Evolutionary conservation across 176 grass and related monocot species (phyloP).

Genomic region (Oryza meyeriana): DNA sequence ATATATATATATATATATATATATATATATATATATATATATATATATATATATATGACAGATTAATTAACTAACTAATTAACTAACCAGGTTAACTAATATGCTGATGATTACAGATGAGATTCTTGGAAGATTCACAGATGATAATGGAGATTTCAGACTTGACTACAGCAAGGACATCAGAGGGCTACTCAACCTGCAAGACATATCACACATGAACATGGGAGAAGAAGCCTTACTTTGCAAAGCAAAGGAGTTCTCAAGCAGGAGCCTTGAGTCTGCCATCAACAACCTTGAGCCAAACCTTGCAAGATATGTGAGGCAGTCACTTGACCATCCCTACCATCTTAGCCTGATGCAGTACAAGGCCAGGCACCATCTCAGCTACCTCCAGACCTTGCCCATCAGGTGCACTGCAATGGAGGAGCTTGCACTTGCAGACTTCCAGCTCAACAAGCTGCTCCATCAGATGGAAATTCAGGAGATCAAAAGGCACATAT

Average conservation of each 20-base stretch:
- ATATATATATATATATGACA: background rate
- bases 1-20: too few species aligned
- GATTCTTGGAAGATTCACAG: conserved; percentile 35
- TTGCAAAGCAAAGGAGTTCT: conserved; percentile 55
- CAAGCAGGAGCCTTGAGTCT: conserved; percentile 36
- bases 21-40: too few species aligned
- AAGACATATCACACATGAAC: conserved; percentile 60
- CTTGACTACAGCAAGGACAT: conserved; percentile 32
- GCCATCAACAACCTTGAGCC: conserved; percentile 16
- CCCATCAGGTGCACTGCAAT: conserved; percentile 9
- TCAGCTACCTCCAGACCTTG: conserved; percentile 26
- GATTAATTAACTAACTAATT: background rate
- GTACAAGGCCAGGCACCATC: conserved; percentile 60
- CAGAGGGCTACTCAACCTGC: conserved; percentile 51
- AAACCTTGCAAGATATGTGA: conserved; percentile 31
- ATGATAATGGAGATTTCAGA: conserved; percentile 33
- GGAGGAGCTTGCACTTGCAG: conserved; percentile 42
- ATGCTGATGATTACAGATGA: background rate
- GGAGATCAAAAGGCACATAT: conserved; percentile 33
- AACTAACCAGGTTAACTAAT: background rate
- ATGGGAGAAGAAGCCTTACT: conserved; percentile 45
- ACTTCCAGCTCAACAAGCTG: conserved; percentile 44
- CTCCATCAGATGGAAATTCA: conserved; percentile 49
- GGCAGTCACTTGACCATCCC: conserved; percentile 50
- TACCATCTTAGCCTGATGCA: conserved; percentile 53